Evolutionary conservation across 176 grass and related monocot genomes (phyloP).

Genomic region (Oryza brachyantha): DNA sequence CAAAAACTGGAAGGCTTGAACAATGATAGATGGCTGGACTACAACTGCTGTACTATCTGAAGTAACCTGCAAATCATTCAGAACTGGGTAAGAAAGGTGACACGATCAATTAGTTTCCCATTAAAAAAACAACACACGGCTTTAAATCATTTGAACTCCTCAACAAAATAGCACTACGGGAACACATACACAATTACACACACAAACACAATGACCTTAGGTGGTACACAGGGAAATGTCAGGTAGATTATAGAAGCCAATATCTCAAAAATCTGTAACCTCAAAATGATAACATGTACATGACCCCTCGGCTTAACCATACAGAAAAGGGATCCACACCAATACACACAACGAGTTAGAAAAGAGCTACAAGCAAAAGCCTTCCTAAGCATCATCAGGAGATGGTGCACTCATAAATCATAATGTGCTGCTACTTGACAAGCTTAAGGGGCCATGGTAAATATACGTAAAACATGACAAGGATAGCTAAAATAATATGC

Average conservation of each 20-base stretch:
- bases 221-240: neutral
- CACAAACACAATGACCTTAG: neutral
- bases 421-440: neutral
- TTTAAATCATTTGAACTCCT: neutral
- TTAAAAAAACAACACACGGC: neutral
- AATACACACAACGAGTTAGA: neutral
- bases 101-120: neutral
- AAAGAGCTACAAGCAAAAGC: neutral
- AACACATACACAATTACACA: neutral
- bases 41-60: constrained; percentile 48
- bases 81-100: constrained; percentile 1
- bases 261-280: neutral
- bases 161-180: neutral
- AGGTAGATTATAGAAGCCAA: neutral
- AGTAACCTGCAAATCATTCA: constrained; percentile 53
- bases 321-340: neutral
- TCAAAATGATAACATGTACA: neutral
- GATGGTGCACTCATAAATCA: neutral
- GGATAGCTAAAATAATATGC: neutral
- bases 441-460: neutral
- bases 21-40: constrained; percentile 55
- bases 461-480: neutral
- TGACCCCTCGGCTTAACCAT: neutral
- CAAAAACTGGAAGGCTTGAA: constrained; percentile 69
- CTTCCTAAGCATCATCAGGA: neutral